Percentiles rank a stretch among this genome's conserved stretches.
Evolutionary conservation across 345 rosid genomes (phyloP).

Genomic region (Physaria fendleri): DNA sequence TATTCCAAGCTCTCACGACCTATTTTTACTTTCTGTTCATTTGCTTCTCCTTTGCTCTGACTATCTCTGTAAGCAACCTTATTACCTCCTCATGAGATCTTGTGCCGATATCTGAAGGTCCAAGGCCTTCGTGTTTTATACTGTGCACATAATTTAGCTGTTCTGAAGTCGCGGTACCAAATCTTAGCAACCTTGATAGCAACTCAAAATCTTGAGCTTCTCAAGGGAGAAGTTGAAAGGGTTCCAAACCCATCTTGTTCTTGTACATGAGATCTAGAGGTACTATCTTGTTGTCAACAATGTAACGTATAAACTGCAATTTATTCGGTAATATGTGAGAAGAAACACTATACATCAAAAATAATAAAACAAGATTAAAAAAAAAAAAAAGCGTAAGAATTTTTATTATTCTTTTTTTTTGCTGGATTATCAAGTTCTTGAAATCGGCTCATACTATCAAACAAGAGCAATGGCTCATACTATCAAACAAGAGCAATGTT

Average conservation of each 20-base stretch:
- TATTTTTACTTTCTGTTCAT: background rate
- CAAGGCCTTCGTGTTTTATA: background rate
- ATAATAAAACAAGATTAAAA: background rate
- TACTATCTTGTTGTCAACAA: background rate
- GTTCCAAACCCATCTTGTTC: constrained; percentile 9
- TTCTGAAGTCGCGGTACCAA: background rate
- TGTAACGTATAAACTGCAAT: constrained; percentile 13
- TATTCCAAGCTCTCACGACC: constrained; percentile 18
- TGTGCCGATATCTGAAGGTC: background rate
- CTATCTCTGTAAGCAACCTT: constrained; percentile 1
- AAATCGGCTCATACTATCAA: too few species aligned
- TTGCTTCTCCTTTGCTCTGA: background rate
- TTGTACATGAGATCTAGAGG: background rate
- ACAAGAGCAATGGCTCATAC: too few species aligned
- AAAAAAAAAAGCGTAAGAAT: too few species aligned
- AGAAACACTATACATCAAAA: background rate
- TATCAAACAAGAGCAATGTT: too few species aligned
- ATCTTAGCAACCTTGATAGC: background rate
- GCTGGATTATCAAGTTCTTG: too few species aligned
- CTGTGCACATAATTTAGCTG: background rate
- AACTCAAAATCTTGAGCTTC: constrained; percentile 9
- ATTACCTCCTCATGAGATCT: background rate
- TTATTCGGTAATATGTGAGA: background rate
- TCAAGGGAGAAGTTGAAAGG: background rate
- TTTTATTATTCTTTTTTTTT: too few species aligned